Base-by-base conservation (phyloP, 305 asterid species). In the Solanum hybrid region DNA sequence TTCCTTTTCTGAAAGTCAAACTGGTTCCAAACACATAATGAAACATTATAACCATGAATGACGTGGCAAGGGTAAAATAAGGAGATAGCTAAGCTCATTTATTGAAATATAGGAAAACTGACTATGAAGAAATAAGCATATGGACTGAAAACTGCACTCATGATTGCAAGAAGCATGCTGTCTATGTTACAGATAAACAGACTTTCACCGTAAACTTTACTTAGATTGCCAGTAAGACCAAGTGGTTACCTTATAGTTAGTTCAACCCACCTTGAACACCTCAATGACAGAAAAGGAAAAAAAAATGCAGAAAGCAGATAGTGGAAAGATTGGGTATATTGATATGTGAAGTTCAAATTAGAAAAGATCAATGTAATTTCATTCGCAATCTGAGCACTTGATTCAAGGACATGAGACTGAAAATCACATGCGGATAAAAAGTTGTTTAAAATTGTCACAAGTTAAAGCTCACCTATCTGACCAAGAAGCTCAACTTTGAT, bases 401-500 rank as follows among this genome's bases (percentile, higher is more conserved):
- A 85, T 85, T 22, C 35, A 1, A 85, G 79, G 75, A 69, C 80
- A 80, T 2, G 11, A 29, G 31, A 31, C 66, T 22, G 40, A 0
- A 38, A 56, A 34, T 34, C 4, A 3, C 80, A 35, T 87, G 37
- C 13, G 26, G 22, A 27, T 14, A 42, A 77, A 38, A 29, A 87
- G 26, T 46, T 88, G 35, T 38, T 64, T 79, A 35, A 42, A 34
- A 31, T 34, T 36, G 69, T 20, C 51, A 60, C 69, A 11, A 79
- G 77, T 81, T 34, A 12, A 46, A 80, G 38, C 92, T 78, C 86
- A 96, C 99, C 99, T 92, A 97, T 97, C 95, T 97, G 99, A 85
- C 99, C 99, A 91, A 93, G 92, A 90, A 92, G 95, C 93, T 97
- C 99, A 91, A 97, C 98, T 92, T 97, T 97, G 92, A 97, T 95